Evolutionary conservation across 139 green algal species (phyloP), one percentile per base, ranked within the genome.

Genomic region (Dunaliella primolecta): DNA sequence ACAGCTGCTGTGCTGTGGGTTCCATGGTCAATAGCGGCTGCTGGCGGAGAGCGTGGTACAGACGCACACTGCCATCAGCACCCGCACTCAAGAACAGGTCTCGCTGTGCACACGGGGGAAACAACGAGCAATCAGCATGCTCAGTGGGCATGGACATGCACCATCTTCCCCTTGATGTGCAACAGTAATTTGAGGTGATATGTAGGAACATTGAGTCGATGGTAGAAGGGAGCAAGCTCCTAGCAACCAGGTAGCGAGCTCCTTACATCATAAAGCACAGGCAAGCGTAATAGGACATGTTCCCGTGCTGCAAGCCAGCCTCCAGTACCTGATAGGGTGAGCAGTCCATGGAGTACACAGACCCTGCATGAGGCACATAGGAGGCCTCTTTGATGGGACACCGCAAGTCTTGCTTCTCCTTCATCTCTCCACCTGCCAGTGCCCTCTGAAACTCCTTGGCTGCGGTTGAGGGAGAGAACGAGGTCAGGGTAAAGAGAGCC

Each of bases 31-130:
- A 35, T 82, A 94, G 78, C 2, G 89, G 88, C 75, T 84, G 83
- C 34, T 86, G 57, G n/a, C 77, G 74, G 56, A 93, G 87, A 21
- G 84, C 57, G n/a, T 87, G 88, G 85, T 92, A 91, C 31, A 94
- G 37, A 1, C 84, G 89, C 75, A 93, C 46, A 36, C 71, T 89
- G 83, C 91, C 91, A 82, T 95, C 93, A 2, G 85, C 86, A n/a
- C 90, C 91, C 71, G 75, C 81, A 23, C 83, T 88, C 30, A 93
- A 64, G 76, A 89, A 89, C 32, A 94, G 82, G 76, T 91, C 87
- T 20, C 85, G 84, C 88, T 93, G 82, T 38, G 29, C 7, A 11
- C 33, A 35, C 15, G 1, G 36, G 37, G 31, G 27, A 80, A 25
- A 25, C 30, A 21, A 80, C 30, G 31, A 15, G 56, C 20, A 29